Evolutionary conservation across 176 grass and related monocot genomes (phyloP).

Genomic region (Puya raimondii): DNA sequence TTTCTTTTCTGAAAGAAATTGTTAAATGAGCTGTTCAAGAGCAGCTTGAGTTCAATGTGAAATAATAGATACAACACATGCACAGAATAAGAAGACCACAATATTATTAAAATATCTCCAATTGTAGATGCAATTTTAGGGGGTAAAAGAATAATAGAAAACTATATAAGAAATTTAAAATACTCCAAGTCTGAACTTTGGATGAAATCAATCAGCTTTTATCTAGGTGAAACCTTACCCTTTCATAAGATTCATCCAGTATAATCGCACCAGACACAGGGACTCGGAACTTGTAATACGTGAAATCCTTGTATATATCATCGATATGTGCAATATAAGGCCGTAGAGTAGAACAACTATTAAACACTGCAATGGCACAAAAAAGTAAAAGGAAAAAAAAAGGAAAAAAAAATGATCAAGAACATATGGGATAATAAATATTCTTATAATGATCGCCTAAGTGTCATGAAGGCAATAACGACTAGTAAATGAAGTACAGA

Average conservation of each 20-base stretch:
- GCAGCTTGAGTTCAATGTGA: not conserved
- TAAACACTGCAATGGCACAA: slow-evolving; percentile 50
- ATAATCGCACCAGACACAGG: slow-evolving; percentile 90
- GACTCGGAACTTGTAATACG: slow-evolving; percentile 82
- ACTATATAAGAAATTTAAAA: no score
- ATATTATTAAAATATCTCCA: no score
- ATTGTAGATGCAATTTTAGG: no score
- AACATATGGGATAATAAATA: not conserved
- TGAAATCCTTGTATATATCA: slow-evolving; percentile 93
- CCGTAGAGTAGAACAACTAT: slow-evolving; percentile 78
- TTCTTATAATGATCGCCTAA: no score
- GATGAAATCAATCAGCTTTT: not conserved
- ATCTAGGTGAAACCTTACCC: slow-evolving; percentile 33
- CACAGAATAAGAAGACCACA: no score
- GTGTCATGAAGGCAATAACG: no score
- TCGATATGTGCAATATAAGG: slow-evolving; percentile 88
- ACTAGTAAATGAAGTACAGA: no score
- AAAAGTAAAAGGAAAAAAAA: not conserved
- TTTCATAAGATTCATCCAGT: slow-evolving; percentile 80
- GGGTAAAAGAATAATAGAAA: no score
- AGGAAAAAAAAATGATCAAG: not conserved
- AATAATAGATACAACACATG: not conserved
- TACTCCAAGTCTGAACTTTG: no score
- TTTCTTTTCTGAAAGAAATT: no score
- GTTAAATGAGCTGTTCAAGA: no score